A percentile compares a stretch with the other conserved stretches of the same genome.
These are phyloP conservation scores for Iberis pinnata DNA, from an alignment of 345 rosid genomes.

Conservation along the genomic window DNA sequence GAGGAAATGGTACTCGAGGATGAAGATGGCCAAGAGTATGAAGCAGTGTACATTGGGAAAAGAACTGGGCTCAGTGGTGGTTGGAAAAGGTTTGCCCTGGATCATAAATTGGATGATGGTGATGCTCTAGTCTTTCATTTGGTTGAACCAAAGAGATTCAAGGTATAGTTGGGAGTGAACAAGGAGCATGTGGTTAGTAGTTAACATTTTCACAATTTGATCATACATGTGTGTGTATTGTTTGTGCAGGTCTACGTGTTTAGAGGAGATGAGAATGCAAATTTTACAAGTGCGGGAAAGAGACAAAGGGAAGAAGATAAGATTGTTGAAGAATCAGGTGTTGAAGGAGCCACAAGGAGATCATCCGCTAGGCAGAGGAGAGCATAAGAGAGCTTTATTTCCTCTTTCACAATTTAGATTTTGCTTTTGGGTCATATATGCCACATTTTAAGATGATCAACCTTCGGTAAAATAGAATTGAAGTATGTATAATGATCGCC, in stretches of 20 bases:
- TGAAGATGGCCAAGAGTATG: constrained; percentile 43
- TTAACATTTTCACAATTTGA: not conserved
- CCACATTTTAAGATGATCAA: too few species aligned
- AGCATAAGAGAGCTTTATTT: constrained; percentile 1
- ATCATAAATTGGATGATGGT: constrained; percentile 66
- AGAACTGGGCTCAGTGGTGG: constrained; percentile 91
- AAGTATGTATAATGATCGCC: too few species aligned
- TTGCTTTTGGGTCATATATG: too few species aligned
- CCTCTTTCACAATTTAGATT: too few species aligned
- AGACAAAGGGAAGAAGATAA: not conserved
- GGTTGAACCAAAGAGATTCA: constrained; percentile 37
- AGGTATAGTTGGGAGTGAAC: constrained; percentile 33
- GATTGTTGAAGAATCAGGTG: constrained; percentile 13
- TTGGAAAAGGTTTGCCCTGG: constrained; percentile 69
- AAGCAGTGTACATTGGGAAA: constrained; percentile 51
- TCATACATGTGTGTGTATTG: not conserved
- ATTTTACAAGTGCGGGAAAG: not conserved
- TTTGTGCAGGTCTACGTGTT: constrained; percentile 16
- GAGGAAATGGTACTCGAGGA: constrained; percentile 41
- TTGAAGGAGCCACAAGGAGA: constrained; percentile 3
- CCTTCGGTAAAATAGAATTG: too few species aligned
- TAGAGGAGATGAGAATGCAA: constrained; percentile 10
- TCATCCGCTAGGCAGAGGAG: constrained; percentile 10
- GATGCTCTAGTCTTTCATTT: constrained; percentile 69
- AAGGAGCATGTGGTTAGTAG: not conserved